Conservation (phyloP, 2,329 filamentous ascomycete genomes). For the Arthrobotrys pseudoclavata region DNA sequence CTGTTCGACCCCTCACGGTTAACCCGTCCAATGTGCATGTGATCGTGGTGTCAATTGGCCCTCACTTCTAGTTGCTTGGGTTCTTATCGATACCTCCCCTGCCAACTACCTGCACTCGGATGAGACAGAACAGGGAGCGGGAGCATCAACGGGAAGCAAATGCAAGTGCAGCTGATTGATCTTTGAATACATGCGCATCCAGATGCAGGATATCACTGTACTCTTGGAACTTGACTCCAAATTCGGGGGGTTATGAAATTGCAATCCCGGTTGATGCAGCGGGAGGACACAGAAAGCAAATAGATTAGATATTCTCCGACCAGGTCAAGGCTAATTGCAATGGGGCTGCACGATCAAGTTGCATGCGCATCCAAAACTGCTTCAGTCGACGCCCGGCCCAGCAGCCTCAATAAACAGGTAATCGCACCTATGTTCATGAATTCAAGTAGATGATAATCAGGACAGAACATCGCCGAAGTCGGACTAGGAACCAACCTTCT, state of each 20-base stretch:
- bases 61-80: not conserved
- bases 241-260: not conserved
- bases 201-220: constrained; percentile 28
- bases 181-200: constrained; percentile 7
- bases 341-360: not conserved
- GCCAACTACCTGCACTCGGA: not conserved
- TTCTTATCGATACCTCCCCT: constrained; percentile 44
- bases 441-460: not conserved
- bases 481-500: not conserved
- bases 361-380: not conserved
- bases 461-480: not conserved
- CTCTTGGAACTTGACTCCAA: constrained; percentile 2
- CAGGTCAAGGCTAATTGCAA: not conserved
- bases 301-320: not conserved
- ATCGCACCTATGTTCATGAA: not conserved
- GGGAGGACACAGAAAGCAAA: not conserved
- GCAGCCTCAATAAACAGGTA: no score
- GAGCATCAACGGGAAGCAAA: constrained; percentile 48
- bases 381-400: not conserved
- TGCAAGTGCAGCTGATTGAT: constrained; percentile 45
- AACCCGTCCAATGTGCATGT: constrained; percentile 32
- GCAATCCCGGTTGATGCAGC: constrained; percentile 13
- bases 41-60: constrained; percentile 32
- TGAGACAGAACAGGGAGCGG: constrained; percentile 47
- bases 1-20: constrained; percentile 24